Conservation (phyloP, 2,329 filamentous ascomycete species). For the Parastagonospora nodorum region DNA sequence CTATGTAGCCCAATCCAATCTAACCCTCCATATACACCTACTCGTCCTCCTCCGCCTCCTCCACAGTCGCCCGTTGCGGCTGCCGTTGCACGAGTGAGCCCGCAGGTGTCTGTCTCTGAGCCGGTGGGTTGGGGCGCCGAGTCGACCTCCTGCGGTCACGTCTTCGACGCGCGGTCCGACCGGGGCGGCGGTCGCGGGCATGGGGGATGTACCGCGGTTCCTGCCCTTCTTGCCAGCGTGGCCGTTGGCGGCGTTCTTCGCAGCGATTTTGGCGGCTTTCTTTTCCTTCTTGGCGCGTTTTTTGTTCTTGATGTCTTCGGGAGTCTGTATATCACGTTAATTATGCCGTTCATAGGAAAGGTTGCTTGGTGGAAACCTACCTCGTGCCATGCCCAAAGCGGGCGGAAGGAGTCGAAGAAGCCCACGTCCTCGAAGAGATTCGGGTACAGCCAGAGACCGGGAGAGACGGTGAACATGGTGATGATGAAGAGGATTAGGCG, state of each 20-base stretch:
- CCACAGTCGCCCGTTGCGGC: constrained; percentile 40
- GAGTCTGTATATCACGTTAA: constrained; percentile 28
- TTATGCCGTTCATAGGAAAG: background rate
- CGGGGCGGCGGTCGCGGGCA: constrained; percentile 20
- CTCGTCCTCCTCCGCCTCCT: constrained; percentile 46
- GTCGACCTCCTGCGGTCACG: constrained; percentile 21
- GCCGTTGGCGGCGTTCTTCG: constrained; percentile 39
- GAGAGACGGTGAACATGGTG: constrained; percentile 82
- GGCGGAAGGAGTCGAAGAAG: constrained; percentile 96
- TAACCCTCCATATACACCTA: constrained; percentile 6
- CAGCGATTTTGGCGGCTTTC: constrained; percentile 39
- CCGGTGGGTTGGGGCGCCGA: constrained; percentile 37
- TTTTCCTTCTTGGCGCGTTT: constrained; percentile 50
- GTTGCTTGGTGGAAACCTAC: constrained; percentile 51
- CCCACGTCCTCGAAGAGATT: constrained; percentile 99
- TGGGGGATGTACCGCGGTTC: constrained; percentile 36
- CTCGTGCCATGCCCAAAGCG: constrained; percentile 98
- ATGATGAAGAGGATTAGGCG: constrained; percentile 91
- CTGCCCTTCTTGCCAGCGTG: constrained; percentile 39
- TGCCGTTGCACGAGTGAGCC: constrained; percentile 16
- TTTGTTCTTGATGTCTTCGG: constrained; percentile 52
- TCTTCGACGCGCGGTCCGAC: constrained; percentile 1
- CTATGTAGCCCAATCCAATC: background rate
- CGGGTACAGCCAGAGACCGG: constrained; percentile 96
- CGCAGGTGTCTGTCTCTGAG: constrained; percentile 23